These are phyloP conservation scores for Diacronema lutheri DNA, from an alignment of 78 protist genomes.

Conservation along the genomic window DNA sequence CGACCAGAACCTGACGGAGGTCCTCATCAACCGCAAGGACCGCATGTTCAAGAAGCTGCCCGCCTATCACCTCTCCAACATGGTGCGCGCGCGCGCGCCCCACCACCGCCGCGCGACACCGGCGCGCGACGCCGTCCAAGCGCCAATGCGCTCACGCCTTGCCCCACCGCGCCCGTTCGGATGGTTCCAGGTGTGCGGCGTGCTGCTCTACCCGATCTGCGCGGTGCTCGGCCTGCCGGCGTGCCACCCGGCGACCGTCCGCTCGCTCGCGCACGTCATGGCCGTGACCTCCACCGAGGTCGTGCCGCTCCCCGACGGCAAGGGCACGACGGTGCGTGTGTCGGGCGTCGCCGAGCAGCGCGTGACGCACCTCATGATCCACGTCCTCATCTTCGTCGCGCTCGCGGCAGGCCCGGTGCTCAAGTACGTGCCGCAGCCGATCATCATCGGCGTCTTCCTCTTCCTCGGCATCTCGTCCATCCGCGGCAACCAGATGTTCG, in stretches of 20 bases:
- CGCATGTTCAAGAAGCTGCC: not conserved
- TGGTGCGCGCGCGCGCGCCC: not conserved
- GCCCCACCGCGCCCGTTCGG: not conserved
- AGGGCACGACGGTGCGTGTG: not conserved
- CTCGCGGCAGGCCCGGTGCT: not conserved
- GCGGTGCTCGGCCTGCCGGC: too few species aligned
- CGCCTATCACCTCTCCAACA: slow-evolving; percentile 10
- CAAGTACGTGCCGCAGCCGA: not conserved
- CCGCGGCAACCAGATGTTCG: not conserved
- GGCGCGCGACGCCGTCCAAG: slow-evolving; percentile 18
- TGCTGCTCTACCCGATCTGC: too few species aligned
- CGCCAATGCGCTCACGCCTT: slow-evolving; percentile 32
- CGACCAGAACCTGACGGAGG: slow-evolving; percentile 24
- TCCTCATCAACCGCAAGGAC: not conserved
- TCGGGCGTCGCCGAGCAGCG: not conserved
- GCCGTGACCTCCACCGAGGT: not conserved
- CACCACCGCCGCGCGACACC: not conserved
- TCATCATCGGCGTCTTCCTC: slow-evolving; percentile 27
- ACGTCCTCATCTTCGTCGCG: not conserved
- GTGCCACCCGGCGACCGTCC: not conserved
- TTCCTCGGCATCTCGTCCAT: slow-evolving; percentile 26
- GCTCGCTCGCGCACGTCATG: not conserved
- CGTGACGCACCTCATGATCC: not conserved
- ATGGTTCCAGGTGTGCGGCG: not conserved
- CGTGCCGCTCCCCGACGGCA: not conserved